A percentile compares a stretch with the other conserved stretches of the same genome.
These are phyloP conservation scores for Paecilomyces sp. DNA, from an alignment of 2,329 filamentous ascomycete genomes.

Conservation along the genomic window DNA sequence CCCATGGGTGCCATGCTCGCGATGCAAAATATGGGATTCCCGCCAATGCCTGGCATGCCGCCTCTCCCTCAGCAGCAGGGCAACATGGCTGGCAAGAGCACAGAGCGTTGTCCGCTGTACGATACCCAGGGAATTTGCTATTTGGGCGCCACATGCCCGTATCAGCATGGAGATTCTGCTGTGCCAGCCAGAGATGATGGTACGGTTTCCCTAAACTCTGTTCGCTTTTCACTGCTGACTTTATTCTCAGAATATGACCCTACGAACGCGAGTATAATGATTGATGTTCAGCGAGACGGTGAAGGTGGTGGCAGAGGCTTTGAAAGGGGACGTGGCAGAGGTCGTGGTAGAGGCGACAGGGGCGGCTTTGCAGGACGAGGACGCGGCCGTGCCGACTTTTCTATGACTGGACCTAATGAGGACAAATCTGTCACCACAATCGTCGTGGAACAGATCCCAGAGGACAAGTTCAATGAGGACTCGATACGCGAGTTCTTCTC, in stretches of 20 bases:
- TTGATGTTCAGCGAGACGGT: conserved; percentile 20
- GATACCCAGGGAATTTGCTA: conserved; percentile 54
- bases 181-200: conserved; percentile 29
- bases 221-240: conserved; percentile 1
- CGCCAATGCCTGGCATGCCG: conserved; percentile 42
- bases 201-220: conserved; percentile 9
- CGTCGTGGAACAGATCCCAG: conserved; percentile 55
- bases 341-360: conserved; percentile 36
- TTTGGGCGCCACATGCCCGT: conserved; percentile 49
- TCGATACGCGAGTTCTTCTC: conserved; percentile 51
- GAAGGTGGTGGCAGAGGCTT: conserved; percentile 17
- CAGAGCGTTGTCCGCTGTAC: conserved; percentile 49
- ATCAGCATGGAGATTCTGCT: conserved; percentile 46
- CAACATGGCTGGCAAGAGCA: conserved; percentile 23
- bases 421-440: conserved; percentile 50
- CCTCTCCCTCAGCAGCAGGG: conserved; percentile 28
- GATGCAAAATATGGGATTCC: conserved; percentile 47
- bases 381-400: conserved; percentile 46
- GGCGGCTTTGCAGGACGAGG: conserved; percentile 33
- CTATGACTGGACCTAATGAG: conserved; percentile 44
- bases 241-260: conserved; percentile 46
- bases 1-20: conserved; percentile 49
- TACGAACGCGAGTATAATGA: conserved; percentile 41
- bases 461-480: conserved; percentile 49
- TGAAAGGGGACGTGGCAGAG: conserved; percentile 29